phyloP scores from a whole-genome alignment of 805 yeast species.

The Cyberlindnera mrakii region DNA sequence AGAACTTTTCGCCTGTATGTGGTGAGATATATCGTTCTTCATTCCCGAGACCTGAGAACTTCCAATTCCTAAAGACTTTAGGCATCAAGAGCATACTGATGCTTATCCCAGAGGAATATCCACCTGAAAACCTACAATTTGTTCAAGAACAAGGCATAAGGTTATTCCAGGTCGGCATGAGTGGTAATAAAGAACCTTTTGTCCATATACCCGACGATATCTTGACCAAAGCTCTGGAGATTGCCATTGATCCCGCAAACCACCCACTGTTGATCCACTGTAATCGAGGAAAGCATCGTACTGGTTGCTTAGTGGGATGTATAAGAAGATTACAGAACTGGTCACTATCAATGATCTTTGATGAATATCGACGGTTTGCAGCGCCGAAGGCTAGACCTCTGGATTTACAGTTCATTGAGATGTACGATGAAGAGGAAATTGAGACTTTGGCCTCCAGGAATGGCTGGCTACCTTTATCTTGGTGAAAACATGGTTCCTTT shows the following conservation, averaged over 20 bases:
- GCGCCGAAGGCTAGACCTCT: conserved; percentile 92
- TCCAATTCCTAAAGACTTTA: conserved; percentile 57
- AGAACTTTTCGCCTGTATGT: conserved; percentile 83
- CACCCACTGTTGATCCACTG: conserved; percentile 94
- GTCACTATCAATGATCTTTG: conserved; percentile 91
- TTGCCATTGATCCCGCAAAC: conserved; percentile 76
- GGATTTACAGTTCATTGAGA: conserved; percentile 93
- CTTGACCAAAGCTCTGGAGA: conserved; percentile 74
- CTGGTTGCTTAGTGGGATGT: conserved; percentile 95
- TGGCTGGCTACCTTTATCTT: conserved; percentile 60
- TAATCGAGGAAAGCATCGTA: conserved; percentile 93
- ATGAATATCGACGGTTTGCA: conserved; percentile 91
- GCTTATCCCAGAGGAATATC: conserved; percentile 88
- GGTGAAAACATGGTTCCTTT: conserved; percentile 34
- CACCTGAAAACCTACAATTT: conserved; percentile 66
- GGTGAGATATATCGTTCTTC: conserved; percentile 78
- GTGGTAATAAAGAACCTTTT: conserved; percentile 94
- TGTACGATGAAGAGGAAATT: conserved; percentile 69
- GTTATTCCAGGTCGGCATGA: conserved; percentile 83
- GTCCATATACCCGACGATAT: conserved; percentile 65
- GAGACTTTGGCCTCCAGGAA: conserved; percentile 43
- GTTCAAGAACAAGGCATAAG: conserved; percentile 53
- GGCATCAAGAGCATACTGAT: conserved; percentile 72
- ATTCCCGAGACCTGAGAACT: conserved; percentile 83
- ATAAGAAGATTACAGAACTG: conserved; percentile 83